A percentile compares a stretch with the other conserved stretches of the same genome.
Conservation (phyloP, 345 rosid genomes). For the Eucalyptus guilfoylei region DNA sequence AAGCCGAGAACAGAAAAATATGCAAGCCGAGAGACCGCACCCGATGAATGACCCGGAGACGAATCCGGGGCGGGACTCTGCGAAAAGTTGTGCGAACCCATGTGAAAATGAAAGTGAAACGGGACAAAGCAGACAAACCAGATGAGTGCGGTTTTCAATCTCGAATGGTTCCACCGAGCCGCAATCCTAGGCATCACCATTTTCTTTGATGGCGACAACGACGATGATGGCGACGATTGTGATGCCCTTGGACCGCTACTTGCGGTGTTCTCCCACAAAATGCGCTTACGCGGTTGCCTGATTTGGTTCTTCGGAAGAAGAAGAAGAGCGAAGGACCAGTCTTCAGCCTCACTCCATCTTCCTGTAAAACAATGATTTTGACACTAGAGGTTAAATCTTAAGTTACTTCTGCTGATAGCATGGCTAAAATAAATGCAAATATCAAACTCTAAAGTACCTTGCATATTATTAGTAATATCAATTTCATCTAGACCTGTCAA, state of each 20-base stretch:
- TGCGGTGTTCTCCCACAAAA: neutral
- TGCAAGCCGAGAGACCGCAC: neutral
- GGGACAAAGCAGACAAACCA: conserved; percentile 37
- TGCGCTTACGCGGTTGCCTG: neutral
- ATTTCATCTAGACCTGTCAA: no score
- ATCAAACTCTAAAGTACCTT: no score
- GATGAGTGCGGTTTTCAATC: conserved; percentile 18
- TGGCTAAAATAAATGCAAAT: no score
- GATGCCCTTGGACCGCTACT: neutral
- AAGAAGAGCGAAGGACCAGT: neutral
- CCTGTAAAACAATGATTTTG: neutral
- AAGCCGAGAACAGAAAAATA: neutral
- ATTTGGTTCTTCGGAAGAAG: neutral
- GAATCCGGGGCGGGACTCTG: neutral
- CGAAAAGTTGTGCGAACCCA: conserved; percentile 31
- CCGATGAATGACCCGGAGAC: neutral
- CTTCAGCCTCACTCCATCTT: neutral
- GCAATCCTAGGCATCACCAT: neutral
- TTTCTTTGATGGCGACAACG: neutral
- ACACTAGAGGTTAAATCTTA: neutral
- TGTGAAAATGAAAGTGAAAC: conserved; percentile 34
- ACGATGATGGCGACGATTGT: neutral
- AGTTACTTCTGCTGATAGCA: neutral
- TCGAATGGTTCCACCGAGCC: conserved; percentile 41
- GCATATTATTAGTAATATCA: no score